These are phyloP conservation scores for Erythrobasidium yunnanense DNA, from an alignment of 768 basidiomycete genomes.

Conservation along the genomic window DNA sequence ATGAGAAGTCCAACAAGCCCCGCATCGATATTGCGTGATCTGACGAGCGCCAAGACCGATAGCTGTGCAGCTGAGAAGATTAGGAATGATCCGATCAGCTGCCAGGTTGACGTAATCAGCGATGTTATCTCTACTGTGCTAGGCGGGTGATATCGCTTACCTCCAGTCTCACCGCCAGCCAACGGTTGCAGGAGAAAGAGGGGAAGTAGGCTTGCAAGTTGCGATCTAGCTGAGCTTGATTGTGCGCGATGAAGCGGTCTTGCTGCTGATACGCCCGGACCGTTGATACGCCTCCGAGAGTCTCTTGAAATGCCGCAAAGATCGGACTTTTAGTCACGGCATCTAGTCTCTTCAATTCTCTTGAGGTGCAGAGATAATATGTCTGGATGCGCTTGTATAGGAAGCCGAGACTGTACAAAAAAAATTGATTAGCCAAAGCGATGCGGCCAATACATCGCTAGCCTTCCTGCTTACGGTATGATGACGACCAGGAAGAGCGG, in stretches of 20 bases:
- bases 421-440: background rate
- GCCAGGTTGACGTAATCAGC: background rate
- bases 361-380: constrained; percentile 75
- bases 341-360: constrained; percentile 78
- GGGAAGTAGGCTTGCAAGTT: constrained; percentile 57
- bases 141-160: background rate
- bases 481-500: constrained; percentile 59
- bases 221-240: constrained; percentile 50
- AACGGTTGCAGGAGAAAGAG: constrained; percentile 54
- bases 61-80: constrained; percentile 36
- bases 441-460: background rate
- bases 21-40: constrained; percentile 31
- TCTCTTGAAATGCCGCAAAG: constrained; percentile 53
- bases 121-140: background rate
- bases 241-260: constrained; percentile 55
- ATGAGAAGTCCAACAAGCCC: constrained; percentile 54
- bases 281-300: constrained; percentile 58
- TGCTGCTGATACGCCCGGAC: constrained; percentile 73
- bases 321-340: constrained; percentile 83
- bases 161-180: constrained; percentile 38
- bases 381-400: constrained; percentile 73
- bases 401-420: constrained; percentile 48
- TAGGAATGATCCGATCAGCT: constrained; percentile 35
- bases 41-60: constrained; percentile 32
- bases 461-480: constrained; percentile 51